A percentile compares a stretch with the other conserved stretches of the same genome.
Conservation (phyloP, 306 rosid species). For the Delonix regia region DNA sequence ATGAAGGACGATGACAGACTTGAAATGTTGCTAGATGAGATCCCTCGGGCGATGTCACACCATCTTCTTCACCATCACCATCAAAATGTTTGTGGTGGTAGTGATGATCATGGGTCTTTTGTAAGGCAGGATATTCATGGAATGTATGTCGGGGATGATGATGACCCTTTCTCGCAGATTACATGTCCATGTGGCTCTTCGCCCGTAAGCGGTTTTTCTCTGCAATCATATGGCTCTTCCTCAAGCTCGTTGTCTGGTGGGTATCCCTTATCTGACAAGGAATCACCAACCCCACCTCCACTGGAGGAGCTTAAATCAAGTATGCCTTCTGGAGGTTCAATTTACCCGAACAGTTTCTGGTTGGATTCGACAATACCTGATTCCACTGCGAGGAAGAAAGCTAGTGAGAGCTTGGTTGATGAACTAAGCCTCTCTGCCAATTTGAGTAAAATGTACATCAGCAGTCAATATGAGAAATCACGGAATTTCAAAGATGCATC, state of each 20-base stretch:
- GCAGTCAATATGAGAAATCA: conserved; percentile 20
- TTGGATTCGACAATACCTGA: conserved; percentile 27
- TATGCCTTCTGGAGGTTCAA: conserved; percentile 26
- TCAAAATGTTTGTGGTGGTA: neutral
- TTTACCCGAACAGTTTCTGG: conserved; percentile 22
- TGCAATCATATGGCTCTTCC: conserved; percentile 13
- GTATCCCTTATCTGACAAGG: conserved; percentile 39
- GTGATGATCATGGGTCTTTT: neutral
- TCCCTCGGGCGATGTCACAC: conserved; percentile 5
- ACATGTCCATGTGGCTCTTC: neutral
- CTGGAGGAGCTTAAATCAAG: conserved; percentile 41
- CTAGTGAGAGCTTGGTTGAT: neutral
- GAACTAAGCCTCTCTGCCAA: neutral
- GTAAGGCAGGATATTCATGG: neutral
- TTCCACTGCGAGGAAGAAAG: conserved; percentile 31
- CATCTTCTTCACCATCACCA: neutral
- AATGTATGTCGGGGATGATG: neutral
- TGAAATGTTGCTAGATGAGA: conserved; percentile 14
- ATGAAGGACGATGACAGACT: conserved; percentile 5
- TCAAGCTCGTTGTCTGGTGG: conserved; percentile 10
- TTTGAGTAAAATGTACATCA: neutral
- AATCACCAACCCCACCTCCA: conserved; percentile 47
- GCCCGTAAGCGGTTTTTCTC: neutral
- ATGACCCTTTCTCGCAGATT: neutral
- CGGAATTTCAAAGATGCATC: conserved; percentile 26